Percentiles rank a stretch among this genome's conserved stretches.
Conservation (phyloP, 768 basidiomycete species). For the Saitozyma sp. region DNA sequence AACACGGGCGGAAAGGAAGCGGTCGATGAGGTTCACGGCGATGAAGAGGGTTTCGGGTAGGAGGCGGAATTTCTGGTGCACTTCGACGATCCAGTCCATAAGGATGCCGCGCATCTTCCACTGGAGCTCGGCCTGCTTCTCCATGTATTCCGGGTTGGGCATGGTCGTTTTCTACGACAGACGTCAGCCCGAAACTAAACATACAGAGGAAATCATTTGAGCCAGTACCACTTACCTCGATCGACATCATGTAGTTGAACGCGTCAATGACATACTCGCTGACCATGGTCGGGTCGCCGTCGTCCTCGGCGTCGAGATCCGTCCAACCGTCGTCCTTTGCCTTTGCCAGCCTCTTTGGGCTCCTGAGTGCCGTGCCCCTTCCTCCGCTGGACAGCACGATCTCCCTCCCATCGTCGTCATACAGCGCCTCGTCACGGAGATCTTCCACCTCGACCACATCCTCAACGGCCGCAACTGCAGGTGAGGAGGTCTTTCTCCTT, state of each 20-base stretch:
- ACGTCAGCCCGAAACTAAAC: neutral
- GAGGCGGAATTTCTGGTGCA: conserved; percentile 80
- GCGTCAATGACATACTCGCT: conserved; percentile 94
- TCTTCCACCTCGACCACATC: conserved; percentile 61
- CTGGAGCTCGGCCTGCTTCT: conserved; percentile 71
- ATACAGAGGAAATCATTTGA: neutral
- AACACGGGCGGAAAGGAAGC: conserved; percentile 66
- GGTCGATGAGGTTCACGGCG: conserved; percentile 75
- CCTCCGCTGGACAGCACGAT: conserved; percentile 37
- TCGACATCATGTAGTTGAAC: conserved; percentile 80
- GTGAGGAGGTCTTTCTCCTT: conserved; percentile 37
- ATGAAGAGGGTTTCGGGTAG: conserved; percentile 90
- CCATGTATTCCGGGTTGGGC: conserved; percentile 83
- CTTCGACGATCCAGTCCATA: conserved; percentile 90
- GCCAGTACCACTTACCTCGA: conserved; percentile 65
- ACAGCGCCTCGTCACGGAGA: conserved; percentile 61
- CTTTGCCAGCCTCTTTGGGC: conserved; percentile 15
- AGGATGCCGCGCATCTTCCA: conserved; percentile 89
- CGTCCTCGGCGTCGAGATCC: conserved; percentile 87
- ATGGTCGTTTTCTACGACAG: conserved; percentile 58
- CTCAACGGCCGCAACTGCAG: conserved; percentile 13
- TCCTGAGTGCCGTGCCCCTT: conserved; percentile 19
- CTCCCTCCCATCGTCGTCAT: conserved; percentile 58
- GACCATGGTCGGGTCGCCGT: conserved; percentile 93
- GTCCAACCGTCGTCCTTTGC: conserved; percentile 70